Base-by-base conservation (phyloP, 1,139 yeast species). In the Kodamaea anthophila region DNA sequence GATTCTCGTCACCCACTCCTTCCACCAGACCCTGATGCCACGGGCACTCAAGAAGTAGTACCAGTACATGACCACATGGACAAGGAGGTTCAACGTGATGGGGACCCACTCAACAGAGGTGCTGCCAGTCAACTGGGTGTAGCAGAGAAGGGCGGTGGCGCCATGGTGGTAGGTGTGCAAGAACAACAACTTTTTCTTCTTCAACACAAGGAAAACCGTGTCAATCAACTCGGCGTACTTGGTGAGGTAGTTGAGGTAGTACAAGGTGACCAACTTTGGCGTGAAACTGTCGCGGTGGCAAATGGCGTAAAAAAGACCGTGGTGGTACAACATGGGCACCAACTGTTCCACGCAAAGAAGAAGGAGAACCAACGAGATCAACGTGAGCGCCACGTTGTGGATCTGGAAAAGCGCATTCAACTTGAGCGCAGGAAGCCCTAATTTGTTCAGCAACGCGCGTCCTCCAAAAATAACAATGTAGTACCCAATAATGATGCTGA, bases 1-100 rank as follows among this genome's bases (percentile, higher is more conserved):
- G 72, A 85, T 79, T 45, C 95, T 75, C 31, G 98, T 91, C 46
- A 91, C 96, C 96, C 96, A 91, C 65, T 88, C 95, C 65, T 91
- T 91, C 98, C 98, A 91, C 97, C 97, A 88, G 36, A 91, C 96
- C 48, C 91, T 79, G 54, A 88, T 84, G 38, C 96, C 95, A 58
- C 95, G 75, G 11, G 97, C 86, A 44, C 91, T 74, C 50, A 91
- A 70, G 74, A 87, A 88, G 70, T 91, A 91, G 74, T 91, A 91
- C 84, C 88, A 91, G 75, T 91, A 91, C 98, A 91, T 91, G 44
- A 91, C 80, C 30, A 91, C 96, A 54, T 91, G 98, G 29, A 91
- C 98, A 36, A 77, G 84, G 60, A 91, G 70, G 69, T 91, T 91
- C 52, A 91, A 70, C 20, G 79, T 56, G 54, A 91, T 91, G 38